Evolutionary conservation across 1,139 yeast species (phyloP), one percentile per base, ranked within the genome.

Genomic region (Nakaseomyces bracarensis): DNA sequence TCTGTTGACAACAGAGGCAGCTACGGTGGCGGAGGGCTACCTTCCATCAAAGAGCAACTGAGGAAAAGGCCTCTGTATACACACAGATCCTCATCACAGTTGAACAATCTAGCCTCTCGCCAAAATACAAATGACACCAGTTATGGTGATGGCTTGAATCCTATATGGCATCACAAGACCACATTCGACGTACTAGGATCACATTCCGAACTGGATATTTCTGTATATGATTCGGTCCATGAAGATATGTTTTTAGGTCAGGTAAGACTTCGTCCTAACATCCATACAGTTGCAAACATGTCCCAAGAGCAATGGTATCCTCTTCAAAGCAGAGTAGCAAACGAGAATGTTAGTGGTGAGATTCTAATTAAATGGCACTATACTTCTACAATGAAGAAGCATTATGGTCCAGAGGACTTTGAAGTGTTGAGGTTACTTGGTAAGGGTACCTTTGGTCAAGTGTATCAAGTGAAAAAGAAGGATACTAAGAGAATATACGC

Each of bases 391-490:
- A 68, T 74, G 44, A 80, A 81, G 61, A 77, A 78, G 52, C 85
- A 82, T 52, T 86, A 82, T 57, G 95, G 96, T 1, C 97, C 97
- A 4, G 82, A 82, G 46, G 96, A 91, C 66, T 91, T 91, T 63
- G 96, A 89, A 59, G 84, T 89, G 15, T 74, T 91, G 54, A 74
- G 95, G 57, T 70, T 91, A 43, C 71, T 91, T 48, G 98, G 98
- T 47, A 87, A 86, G 60, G 98, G 98, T 41, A 91, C 97, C 0
- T 91, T 91, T 70, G 98, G 98, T 25, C 95, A 85, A 65, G 98
- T 91, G 31, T 91, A 82, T 64, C 97, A 89, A 66, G 98, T 91
- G 38, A 79, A 83, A 52, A 91, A 89, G 71, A 74, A 73, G 55
- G 97, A 89, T 58, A 86, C 94, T 3, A 77, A 78, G 45, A 75